Evolutionary conservation across 176 grass and related monocot species (phyloP).

Genomic region (Carex pumila): DNA sequence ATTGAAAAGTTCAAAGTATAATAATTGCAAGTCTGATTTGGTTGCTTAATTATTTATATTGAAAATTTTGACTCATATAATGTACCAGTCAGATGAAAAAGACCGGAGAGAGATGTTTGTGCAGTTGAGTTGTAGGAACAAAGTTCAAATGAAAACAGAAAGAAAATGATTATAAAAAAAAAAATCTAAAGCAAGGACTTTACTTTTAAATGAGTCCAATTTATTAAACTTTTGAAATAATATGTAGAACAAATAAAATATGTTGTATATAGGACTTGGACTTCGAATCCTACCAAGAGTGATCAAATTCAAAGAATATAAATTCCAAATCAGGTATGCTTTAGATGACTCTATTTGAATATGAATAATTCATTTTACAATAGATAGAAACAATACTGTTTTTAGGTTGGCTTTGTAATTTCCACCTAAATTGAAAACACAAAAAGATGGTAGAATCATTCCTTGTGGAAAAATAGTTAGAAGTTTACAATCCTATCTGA

Average conservation of each 20-base stretch:
- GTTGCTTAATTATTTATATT: not conserved
- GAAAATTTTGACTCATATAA: not conserved
- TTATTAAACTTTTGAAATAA: not conserved
- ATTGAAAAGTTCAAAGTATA: not conserved
- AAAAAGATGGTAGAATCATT: not conserved
- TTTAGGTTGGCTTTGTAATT: not conserved
- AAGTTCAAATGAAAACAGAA: not conserved
- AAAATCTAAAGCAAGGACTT: not conserved
- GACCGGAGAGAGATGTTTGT: not conserved
- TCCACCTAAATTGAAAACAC: not conserved
- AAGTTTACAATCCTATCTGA: slow-evolving; percentile 29
- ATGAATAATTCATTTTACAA: not conserved
- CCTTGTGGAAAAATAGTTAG: not conserved
- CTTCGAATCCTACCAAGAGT: not conserved
- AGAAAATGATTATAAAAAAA: not conserved
- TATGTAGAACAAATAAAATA: not conserved
- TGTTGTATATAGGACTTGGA: not conserved
- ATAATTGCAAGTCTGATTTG: slow-evolving; percentile 1
- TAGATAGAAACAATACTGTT: not conserved
- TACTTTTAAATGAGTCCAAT: not conserved
- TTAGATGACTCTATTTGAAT: not conserved
- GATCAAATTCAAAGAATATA: not conserved
- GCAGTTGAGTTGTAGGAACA: not conserved
- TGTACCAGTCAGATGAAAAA: not conserved
- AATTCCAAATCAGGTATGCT: not conserved